These are phyloP conservation scores for Spongispora temasekensis DNA, from an alignment of 1,284 basidiomycete species.

Conservation along the genomic window DNA sequence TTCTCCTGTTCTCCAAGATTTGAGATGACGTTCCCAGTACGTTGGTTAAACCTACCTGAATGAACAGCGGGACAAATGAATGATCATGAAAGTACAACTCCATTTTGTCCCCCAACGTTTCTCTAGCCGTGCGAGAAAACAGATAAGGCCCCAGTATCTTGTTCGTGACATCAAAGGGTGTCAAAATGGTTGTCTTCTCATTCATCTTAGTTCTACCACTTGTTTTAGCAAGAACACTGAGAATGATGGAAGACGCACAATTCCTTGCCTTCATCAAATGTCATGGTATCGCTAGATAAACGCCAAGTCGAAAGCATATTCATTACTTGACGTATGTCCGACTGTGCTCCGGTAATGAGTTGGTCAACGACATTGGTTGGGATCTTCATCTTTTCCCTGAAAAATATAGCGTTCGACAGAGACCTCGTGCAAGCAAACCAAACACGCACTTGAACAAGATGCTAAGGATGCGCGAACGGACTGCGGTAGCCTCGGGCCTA, in stretches of 20 bases:
- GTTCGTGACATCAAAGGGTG: slow-evolving; percentile 85
- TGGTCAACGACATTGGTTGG: slow-evolving; percentile 91
- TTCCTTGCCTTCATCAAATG: slow-evolving; percentile 88
- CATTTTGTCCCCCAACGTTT: slow-evolving; percentile 90
- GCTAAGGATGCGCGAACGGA: slow-evolving; percentile 86
- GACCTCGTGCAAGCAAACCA: neutral
- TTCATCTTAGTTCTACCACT: slow-evolving; percentile 76
- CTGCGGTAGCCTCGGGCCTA: slow-evolving; percentile 73
- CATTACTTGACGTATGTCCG: slow-evolving; percentile 94
- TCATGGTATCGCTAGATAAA: slow-evolving; percentile 73
- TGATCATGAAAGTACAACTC: slow-evolving; percentile 98
- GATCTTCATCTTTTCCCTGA: slow-evolving; percentile 89
- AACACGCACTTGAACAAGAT: slow-evolving; percentile 81
- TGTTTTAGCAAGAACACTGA: neutral
- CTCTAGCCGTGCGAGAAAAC: slow-evolving; percentile 80
- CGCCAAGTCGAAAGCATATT: slow-evolving; percentile 99
- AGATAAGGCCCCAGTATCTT: slow-evolving; percentile 89
- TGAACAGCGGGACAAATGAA: slow-evolving; percentile 91
- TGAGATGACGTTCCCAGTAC: neutral
- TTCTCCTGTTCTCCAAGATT: slow-evolving; percentile 66
- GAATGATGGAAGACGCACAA: slow-evolving; percentile 56
- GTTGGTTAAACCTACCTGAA: slow-evolving; percentile 60
- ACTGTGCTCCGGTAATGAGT: slow-evolving; percentile 85
- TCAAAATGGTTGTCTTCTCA: slow-evolving; percentile 90
- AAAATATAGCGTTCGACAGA: neutral